phyloP scores from a whole-genome alignment of 148 eudicot genomes.

The Chenopodium berlandieri region DNA sequence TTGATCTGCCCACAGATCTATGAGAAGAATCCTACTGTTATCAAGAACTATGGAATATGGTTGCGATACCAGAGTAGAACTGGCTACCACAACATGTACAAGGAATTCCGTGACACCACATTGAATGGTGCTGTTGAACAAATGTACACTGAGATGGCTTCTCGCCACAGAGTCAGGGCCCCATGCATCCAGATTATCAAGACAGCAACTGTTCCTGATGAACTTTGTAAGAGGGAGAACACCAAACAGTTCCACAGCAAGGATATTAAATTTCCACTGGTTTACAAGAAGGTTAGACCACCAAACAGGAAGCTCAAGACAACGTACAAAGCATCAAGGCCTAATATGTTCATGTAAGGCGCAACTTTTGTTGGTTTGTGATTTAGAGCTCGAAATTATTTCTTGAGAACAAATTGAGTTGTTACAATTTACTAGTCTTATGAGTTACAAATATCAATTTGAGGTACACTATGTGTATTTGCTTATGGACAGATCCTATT shows the following conservation, averaged over 20 bases:
- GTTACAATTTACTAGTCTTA: neutral
- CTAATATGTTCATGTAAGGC: conserved; percentile 69
- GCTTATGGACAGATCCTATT: neutral
- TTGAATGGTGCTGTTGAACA: conserved; percentile 74
- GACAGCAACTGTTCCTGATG: conserved; percentile 66
- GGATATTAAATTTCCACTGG: conserved; percentile 71
- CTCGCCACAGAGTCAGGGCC: conserved; percentile 72
- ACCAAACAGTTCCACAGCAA: conserved; percentile 70
- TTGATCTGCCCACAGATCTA: conserved; percentile 40
- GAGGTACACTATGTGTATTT: no score
- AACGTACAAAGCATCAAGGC: conserved; percentile 76
- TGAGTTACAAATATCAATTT: no score
- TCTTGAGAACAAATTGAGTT: neutral
- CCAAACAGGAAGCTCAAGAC: conserved; percentile 80
- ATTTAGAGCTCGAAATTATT: neutral
- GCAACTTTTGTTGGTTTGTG: neutral
- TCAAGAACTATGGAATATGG: conserved; percentile 88
- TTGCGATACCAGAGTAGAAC: conserved; percentile 72
- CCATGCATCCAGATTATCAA: conserved; percentile 86
- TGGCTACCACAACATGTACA: conserved; percentile 92
- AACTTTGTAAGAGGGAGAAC: conserved; percentile 78
- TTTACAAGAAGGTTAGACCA: conserved; percentile 73
- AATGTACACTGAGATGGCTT: conserved; percentile 89
- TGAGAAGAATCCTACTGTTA: conserved; percentile 72
- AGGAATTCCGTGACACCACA: conserved; percentile 80